Conservation (phyloP, 2,329 filamentous ascomycete species). For the Chrysoporthe austroafricana region DNA sequence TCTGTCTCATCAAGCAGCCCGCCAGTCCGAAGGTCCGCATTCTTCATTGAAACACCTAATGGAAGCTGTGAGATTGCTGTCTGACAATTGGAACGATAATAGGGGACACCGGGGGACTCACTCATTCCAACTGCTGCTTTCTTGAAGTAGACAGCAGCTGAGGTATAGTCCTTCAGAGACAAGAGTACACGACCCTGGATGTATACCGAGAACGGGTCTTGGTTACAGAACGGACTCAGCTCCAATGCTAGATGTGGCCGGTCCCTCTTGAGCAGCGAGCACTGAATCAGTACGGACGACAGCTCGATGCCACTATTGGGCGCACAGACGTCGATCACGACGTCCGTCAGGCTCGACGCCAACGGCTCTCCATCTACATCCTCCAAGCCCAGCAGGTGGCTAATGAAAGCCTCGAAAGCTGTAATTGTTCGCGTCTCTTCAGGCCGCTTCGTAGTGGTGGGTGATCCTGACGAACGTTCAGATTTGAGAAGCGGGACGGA, state of each 20-base stretch:
- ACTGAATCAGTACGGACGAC: slow-evolving; percentile 63
- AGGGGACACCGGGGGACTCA: slow-evolving; percentile 50
- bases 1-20: slow-evolving; percentile 78
- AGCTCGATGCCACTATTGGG: slow-evolving; percentile 68
- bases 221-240: slow-evolving; percentile 58
- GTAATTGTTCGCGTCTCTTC: slow-evolving; percentile 57
- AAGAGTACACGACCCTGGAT: slow-evolving; percentile 82
- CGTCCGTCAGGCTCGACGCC: slow-evolving; percentile 65
- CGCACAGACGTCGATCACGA: slow-evolving; percentile 68
- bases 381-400: slow-evolving; percentile 69
- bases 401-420: slow-evolving; percentile 62
- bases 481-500: slow-evolving; percentile 50
- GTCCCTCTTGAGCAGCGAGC: slow-evolving; percentile 62
- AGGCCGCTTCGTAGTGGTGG: slow-evolving; percentile 44
- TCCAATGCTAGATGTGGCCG: slow-evolving; percentile 64
- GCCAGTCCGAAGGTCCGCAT: slow-evolving; percentile 58
- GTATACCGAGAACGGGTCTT: slow-evolving; percentile 72
- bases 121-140: slow-evolving; percentile 83
- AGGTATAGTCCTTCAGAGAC: slow-evolving; percentile 71
- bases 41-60: slow-evolving; percentile 50
- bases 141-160: slow-evolving; percentile 76
- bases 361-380: slow-evolving; percentile 55
- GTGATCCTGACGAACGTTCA: slow-evolving; percentile 41
- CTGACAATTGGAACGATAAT: background rate
- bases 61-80: slow-evolving; percentile 34